Base-by-base conservation (phyloP, 495 filamentous ascomycete species). In the Aspergillus mulundensis region DNA sequence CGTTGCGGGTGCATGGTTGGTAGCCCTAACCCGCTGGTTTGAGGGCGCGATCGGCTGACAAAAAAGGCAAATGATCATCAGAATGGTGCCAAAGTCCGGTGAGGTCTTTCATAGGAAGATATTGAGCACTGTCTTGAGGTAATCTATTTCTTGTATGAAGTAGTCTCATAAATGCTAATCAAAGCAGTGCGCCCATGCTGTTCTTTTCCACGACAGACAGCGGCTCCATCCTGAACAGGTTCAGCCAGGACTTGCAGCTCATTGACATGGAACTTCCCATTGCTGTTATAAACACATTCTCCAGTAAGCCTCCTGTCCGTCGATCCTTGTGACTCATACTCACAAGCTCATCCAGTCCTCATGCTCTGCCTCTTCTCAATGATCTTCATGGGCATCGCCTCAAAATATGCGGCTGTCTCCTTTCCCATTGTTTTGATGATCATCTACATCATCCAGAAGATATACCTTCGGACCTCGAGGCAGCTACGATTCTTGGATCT, bases 401-500 rank as follows among this genome's bases (percentile, higher is more conserved):
- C 81, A 0, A 66, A 64, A 32, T 84, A 77, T 54, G 71, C 73
- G 0, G 81, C 79, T 0, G 75, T 80, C 34, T 72, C 77, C 0
- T 77, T 82, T 53, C 81, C 81, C 0, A 44, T 80, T 38, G 70
- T 78, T 7, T 57, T 78, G 28, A 56, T 79, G 11, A 60, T 73
- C 21, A 53, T 84, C 5, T 86, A 80, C 53, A 25, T 77, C 15
- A 72, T 87, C 5, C 82, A 86, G 57, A 81, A 79, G 50, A 67
- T 80, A 34, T 88, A 88, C 55, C 72, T 88, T 5, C 75, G 80
- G 11, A 87, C 85, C 1, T 86, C 84, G 1, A 78, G 84, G 3
- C 84, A 87, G 59, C 65, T 88, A 5, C 81, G 84, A 32, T 72
- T 84, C 41, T 67, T 88, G 19, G 84, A 87, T 28, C 71, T 87